Base-by-base conservation (phyloP, 495 filamentous ascomycete genomes). In the Aspergillus avenaceus region DNA sequence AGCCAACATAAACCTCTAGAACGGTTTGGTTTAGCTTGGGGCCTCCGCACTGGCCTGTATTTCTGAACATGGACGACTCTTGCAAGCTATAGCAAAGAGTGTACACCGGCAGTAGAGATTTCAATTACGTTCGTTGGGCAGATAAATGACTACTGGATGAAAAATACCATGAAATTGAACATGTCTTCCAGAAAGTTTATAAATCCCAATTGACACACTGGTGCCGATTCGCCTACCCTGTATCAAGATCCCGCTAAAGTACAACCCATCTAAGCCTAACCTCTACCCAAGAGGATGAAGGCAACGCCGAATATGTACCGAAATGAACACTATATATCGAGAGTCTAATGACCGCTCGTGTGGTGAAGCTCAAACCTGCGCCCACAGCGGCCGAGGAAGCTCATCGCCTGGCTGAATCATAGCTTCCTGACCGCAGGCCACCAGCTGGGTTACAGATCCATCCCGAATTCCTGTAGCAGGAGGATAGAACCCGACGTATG, bases 401-500 rank as follows among this genome's bases (percentile, higher is more conserved):
- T 82, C 66, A 16, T 80, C 71, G 1, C 67, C 64, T 26, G 70
- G 67, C 42, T 69, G 61, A 29, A 70, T 64, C 54, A 61, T 50
- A 23, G 60, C 52, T 47, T 69, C 62, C 8, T 48, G 46, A 8
- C 56, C 56, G 32, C 66, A 69, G 22, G 34, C 32, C 23, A 43
- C 31, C 16, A 42, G 47, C 3, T 34, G 42, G 22, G 56, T 24
- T 18, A 71, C 42, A 37, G 65, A 54, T 4, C 64, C 65, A 28
- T 53, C 37, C 4, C 59, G 67, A 32, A 50, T 65, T 11, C 59
- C 61, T 8, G 62, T 53, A 11, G 44, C 50, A 0, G 72, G 72
- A 4, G 66, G 56, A 26, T 77, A 79, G 58, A 92, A 72, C 3
- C 90, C 87, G n/a, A 98, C 87, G 60, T 95, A 98, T 0, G 95